Conservation (phyloP, 108 stramenopile species). For the Nitzschia inconspicua region DNA sequence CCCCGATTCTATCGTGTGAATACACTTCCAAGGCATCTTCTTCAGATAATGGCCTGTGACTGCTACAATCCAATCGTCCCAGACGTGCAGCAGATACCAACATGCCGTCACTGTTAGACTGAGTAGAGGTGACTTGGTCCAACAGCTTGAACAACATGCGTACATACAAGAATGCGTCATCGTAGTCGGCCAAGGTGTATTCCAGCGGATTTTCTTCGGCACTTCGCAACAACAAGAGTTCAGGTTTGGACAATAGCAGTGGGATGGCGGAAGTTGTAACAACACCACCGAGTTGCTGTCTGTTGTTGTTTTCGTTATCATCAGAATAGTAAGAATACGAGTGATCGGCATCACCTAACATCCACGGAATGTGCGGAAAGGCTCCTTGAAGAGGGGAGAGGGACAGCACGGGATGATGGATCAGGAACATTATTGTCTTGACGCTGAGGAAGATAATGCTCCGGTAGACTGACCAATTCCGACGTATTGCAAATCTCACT, state of each 20-base stretch:
- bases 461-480: no score
- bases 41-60: constrained; percentile 26
- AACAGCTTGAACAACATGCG: constrained; percentile 63
- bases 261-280: constrained; percentile 2
- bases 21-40: constrained; percentile 51
- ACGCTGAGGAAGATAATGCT: no score
- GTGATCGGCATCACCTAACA: constrained; percentile 9
- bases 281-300: background rate
- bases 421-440: background rate
- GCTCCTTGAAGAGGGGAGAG: constrained; percentile 54
- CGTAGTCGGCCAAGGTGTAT: constrained; percentile 56
- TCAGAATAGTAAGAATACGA: background rate
- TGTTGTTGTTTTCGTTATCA: background rate
- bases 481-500: no score
- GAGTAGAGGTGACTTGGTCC: constrained; percentile 19
- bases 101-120: background rate
- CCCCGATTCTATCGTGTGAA: constrained; percentile 55
- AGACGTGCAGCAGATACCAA: no score
- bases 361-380: constrained; percentile 62
- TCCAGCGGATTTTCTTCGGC: constrained; percentile 75
- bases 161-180: constrained; percentile 56
- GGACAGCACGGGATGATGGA: constrained; percentile 27
- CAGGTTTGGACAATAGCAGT: constrained; percentile 36
- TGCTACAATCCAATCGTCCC: no score
- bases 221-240: constrained; percentile 47